Evolutionary conservation across 2,329 filamentous ascomycete species (phyloP), one percentile per base, ranked within the genome.

Genomic region (Rugonectria rugulosa): DNA sequence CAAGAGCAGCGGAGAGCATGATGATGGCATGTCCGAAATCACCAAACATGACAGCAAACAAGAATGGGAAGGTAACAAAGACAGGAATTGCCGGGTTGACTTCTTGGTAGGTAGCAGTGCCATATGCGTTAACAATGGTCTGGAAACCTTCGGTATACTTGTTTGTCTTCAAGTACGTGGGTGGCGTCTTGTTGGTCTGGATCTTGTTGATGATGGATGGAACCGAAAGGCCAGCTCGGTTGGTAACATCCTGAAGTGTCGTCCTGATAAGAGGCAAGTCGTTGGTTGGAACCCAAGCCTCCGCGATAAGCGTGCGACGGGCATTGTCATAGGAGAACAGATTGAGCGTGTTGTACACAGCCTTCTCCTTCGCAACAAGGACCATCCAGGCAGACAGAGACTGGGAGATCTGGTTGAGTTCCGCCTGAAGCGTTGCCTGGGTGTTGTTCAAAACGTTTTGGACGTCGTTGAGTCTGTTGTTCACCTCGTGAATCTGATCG

Each of bases 1-100:
- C 91, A 52, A 87, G 70, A 12, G 95, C 91, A 53, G 92, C 90
- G 52, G 86, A 72, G 37, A 94, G 82, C 90, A 99, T 96, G 73
- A 99, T 90, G 63, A 88, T 75, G 63, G 94, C 95, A 71, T 99
- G 95, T 46, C 95, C 96, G 56, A 97, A 88, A 76, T 99, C 95
- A 81, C 95, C 96, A 72, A 99, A 99, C 95, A 99, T 99, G 85
- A 99, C 95, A 44, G 95, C 95, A 72, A 99, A 99, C 60, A 99
- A 82, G 81, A 99, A 99, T n/a, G 96, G 95, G 77, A 99, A 99
- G 6, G 95, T 99, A 61, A 99, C 88, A 64, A 98, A 92, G 46
- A 96, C 95, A 31, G 94, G 94, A 19, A 99, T 83, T 59, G 92
- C 94, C 53, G 95, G 95, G 77, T 99, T 99, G 74, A 97, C 90